Base-by-base conservation (phyloP, 805 yeast genomes). In the Saccharomycopsis javanensis region DNA sequence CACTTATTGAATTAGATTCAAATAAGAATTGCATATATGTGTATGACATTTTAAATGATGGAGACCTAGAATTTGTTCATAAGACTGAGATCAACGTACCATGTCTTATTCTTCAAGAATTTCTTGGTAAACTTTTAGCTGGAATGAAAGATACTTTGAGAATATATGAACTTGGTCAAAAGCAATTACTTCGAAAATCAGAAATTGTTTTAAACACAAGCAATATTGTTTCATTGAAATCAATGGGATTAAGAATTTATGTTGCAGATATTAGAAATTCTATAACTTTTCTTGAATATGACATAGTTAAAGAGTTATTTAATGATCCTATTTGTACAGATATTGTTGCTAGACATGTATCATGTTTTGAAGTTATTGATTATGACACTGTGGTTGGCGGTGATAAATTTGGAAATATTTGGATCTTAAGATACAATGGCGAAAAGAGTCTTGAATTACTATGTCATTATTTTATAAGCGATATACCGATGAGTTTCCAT, bases 321-420 rank as follows among this genome's bases (percentile, higher is more conserved):
- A 86, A 92, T 64, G 65, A 80, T 6, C 79, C 85, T 1, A 72
- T 91, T 57, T 83, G 82, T 1, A 90, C 83, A 65, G 98, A 94
- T 69, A 68, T 76, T 0, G 70, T 84, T 38, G 75, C 82, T 34
- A 72, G 97, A 33, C 86, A 85, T 64, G 75, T 85, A 3, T 85
- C 95, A 0, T 63, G 82, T 2, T 63, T 85, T 48, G 65, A 75
- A 2, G 70, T 80, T 61, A 69, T 94, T 4, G 98, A 94, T 67
- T 79, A 81, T 60, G 82, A 81, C 57, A 89, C 97, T 0, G 79
- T 86, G 0, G 72, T 86, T 45, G 88, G 88, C 0, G 96, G 96
- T 13, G 98, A 94, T 67, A 84, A 83, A 65, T 89, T 86, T 69
- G 97, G 98, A 0, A 88, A 85, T 63, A 51, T 90, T 0, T 82